Evolutionary conservation across 306 rosid species (phyloP).

Genomic region (Lathyrus sativus): DNA sequence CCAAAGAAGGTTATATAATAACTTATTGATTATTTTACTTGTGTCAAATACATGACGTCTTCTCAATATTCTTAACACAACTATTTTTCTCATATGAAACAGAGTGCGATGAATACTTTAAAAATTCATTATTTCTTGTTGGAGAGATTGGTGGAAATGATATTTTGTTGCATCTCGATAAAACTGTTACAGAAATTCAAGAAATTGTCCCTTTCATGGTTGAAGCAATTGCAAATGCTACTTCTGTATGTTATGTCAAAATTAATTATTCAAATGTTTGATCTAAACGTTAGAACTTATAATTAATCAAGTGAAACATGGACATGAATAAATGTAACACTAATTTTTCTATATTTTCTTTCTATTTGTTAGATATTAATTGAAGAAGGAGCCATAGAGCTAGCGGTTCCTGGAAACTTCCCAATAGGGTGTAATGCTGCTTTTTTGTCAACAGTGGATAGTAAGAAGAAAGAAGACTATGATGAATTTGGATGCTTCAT

Average conservation of each 20-base stretch:
- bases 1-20: no score
- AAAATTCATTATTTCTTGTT: neutral
- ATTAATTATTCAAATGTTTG: neutral
- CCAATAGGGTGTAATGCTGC: no score
- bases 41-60: neutral
- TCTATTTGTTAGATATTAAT: neutral
- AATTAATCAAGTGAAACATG: no score
- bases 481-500: no score
- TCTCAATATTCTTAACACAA: neutral
- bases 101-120: neutral
- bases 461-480: no score
- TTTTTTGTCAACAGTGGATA: no score
- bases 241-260: neutral
- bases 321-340: no score
- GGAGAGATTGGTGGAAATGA: constrained; percentile 27
- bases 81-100: neutral
- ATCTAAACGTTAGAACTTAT: no score
- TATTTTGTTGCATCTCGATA: neutral
- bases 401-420: neutral
- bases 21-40: no score
- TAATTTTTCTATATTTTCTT: neutral
- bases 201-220: neutral
- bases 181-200: neutral
- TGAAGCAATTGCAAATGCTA: neutral
- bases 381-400: neutral